Percentiles rank a stretch among this genome's conserved stretches.
phyloP scores from a whole-genome alignment of 116 monocot species.

The Phalaenopsis hybrid region DNA sequence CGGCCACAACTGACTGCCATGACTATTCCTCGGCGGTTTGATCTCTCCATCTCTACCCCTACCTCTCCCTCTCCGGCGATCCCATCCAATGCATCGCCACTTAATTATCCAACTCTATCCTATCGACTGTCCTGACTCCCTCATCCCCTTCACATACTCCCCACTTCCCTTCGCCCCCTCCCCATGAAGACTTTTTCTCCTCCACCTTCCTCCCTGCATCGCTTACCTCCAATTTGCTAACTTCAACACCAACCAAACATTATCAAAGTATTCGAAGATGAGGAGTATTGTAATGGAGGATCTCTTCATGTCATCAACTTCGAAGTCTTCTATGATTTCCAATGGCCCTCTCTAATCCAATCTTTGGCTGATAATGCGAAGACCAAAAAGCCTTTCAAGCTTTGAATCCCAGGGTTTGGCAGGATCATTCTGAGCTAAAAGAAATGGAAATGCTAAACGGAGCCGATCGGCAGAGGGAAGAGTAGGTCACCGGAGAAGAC shows the following conservation, averaged over 20 bases:
- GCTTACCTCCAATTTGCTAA: slow-evolving; percentile 61
- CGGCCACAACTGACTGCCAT: slow-evolving; percentile 19
- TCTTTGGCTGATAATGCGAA: slow-evolving; percentile 49
- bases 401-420: slow-evolving; percentile 38
- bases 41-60: slow-evolving; percentile 23
- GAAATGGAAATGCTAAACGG: slow-evolving; percentile 16
- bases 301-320: slow-evolving; percentile 51
- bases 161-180: slow-evolving; percentile 7
- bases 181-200: slow-evolving; percentile 27
- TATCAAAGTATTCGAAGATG: slow-evolving; percentile 43
- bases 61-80: slow-evolving; percentile 32
- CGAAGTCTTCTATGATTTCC: slow-evolving; percentile 50
- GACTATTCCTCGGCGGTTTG: slow-evolving; percentile 16
- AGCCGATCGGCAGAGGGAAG: no score
- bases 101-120: slow-evolving; percentile 27
- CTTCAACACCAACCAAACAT: slow-evolving; percentile 68
- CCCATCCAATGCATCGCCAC: slow-evolving; percentile 45
- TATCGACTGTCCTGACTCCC: slow-evolving; percentile 11
- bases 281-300: slow-evolving; percentile 17
- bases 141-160: slow-evolving; percentile 10
- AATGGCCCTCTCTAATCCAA: slow-evolving; percentile 68
- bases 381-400: slow-evolving; percentile 15
- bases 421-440: slow-evolving; percentile 28
- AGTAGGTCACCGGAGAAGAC: no score
- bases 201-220: slow-evolving; percentile 37